These are phyloP conservation scores for Candida lessepsii DNA, from an alignment of 805 yeast species.

Conservation along the genomic window DNA sequence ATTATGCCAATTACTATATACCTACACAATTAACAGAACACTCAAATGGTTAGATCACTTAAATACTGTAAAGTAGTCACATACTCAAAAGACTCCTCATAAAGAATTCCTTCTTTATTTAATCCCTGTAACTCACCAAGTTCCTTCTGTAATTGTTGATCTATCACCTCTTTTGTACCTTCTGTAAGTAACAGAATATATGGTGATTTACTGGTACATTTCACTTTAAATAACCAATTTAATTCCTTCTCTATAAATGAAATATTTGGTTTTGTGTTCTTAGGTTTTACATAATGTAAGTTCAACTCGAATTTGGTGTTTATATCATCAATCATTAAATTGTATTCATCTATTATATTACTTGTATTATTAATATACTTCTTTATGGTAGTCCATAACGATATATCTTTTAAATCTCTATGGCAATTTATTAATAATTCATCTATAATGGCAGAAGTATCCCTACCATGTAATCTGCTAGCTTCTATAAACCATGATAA, in stretches of 20 bases:
- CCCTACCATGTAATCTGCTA: background rate
- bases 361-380: background rate
- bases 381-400: constrained; percentile 23
- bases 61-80: background rate
- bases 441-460: constrained; percentile 1
- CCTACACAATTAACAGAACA: too few relatives aligned
- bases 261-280: background rate
- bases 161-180: background rate
- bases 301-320: background rate
- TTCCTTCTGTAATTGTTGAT: background rate
- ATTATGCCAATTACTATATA: too few relatives aligned
- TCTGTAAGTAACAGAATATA: constrained; percentile 10
- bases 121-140: background rate
- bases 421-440: constrained; percentile 15
- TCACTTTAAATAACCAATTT: constrained; percentile 15
- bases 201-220: constrained; percentile 15
- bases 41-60: too few relatives aligned
- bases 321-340: constrained; percentile 8
- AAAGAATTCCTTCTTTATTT: background rate
- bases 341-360: constrained; percentile 12
- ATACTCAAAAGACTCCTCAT: constrained; percentile 6
- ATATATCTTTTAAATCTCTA: constrained; percentile 20
- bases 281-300: background rate
- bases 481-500: constrained; percentile 29
- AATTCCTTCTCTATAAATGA: constrained; percentile 4